These are phyloP conservation scores for Lizonia empirigonia DNA, from an alignment of 2,329 filamentous ascomycete genomes.

Conservation along the genomic window DNA sequence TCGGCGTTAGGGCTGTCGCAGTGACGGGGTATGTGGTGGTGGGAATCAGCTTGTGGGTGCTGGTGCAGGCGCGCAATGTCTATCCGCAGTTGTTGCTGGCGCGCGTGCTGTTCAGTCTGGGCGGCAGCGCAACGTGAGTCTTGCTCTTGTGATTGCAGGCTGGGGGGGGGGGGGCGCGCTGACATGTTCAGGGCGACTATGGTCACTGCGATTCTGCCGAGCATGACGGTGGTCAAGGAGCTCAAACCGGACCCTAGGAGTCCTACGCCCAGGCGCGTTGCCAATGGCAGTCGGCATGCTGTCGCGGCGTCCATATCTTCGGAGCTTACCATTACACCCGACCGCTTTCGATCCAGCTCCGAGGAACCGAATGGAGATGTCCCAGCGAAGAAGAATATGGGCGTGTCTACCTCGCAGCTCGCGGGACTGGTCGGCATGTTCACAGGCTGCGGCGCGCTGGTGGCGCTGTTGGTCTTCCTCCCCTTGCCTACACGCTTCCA, in stretches of 20 bases:
- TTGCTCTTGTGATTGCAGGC: background rate
- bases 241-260: conserved; percentile 33
- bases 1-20: conserved; percentile 69
- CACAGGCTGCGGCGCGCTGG: conserved; percentile 86
- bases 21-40: conserved; percentile 84
- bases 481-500: conserved; percentile 84
- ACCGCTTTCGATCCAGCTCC: conserved; percentile 50
- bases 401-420: conserved; percentile 64
- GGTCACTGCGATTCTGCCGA: conserved; percentile 93
- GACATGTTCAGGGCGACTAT: conserved; percentile 69
- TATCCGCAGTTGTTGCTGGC: conserved; percentile 88
- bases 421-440: conserved; percentile 92
- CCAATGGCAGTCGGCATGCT: conserved; percentile 59
- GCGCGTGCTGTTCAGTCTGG: conserved; percentile 84
- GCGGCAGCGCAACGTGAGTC: conserved; percentile 79
- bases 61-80: conserved; percentile 84
- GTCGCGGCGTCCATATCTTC: conserved; percentile 72
- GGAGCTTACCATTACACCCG: conserved; percentile 75
- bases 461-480: conserved; percentile 81
- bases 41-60: conserved; percentile 74
- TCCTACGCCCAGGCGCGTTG: conserved; percentile 28
- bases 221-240: conserved; percentile 56
- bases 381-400: conserved; percentile 28
- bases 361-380: conserved; percentile 21
- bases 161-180: conserved; percentile 17